These are phyloP conservation scores for Auricularia auricula-judae DNA, from an alignment of 768 basidiomycete species.

Conservation along the genomic window DNA sequence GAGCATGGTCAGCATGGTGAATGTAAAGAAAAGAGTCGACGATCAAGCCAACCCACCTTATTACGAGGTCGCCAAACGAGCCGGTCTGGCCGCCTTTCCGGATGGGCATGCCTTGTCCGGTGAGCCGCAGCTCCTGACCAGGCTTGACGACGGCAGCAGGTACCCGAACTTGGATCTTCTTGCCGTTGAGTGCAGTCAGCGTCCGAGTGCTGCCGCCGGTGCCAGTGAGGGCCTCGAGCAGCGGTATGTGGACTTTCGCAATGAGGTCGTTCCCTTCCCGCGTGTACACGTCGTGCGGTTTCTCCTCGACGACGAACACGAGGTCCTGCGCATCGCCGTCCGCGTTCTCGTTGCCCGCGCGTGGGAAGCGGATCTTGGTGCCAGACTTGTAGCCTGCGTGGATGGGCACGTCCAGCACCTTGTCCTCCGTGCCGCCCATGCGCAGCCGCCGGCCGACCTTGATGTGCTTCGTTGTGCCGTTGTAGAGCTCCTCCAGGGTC, in stretches of 20 bases:
- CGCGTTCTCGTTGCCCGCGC: constrained; percentile 70
- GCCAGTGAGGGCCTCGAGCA: constrained; percentile 76
- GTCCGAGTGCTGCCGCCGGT: constrained; percentile 36
- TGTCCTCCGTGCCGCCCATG: constrained; percentile 72
- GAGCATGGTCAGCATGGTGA: no score
- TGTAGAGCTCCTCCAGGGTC: constrained; percentile 76
- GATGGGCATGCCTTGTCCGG: constrained; percentile 86
- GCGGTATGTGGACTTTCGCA: constrained; percentile 48
- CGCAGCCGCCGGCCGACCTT: constrained; percentile 69
- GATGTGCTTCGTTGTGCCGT: constrained; percentile 76
- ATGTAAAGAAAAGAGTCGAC: no score
- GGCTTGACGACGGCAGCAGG: constrained; percentile 69
- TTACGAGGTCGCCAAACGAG: constrained; percentile 74
- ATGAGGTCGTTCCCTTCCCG: constrained; percentile 77
- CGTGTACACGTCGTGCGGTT: constrained; percentile 65
- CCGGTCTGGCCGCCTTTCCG: constrained; percentile 60
- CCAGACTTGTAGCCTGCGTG: constrained; percentile 94
- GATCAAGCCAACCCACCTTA: constrained; percentile 33
- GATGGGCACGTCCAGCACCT: constrained; percentile 69
- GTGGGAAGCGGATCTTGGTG: constrained; percentile 85
- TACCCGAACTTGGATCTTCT: constrained; percentile 54
- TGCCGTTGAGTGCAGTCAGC: constrained; percentile 69
- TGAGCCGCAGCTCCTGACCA: constrained; percentile 55
- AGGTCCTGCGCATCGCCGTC: constrained; percentile 71
- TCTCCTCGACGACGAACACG: constrained; percentile 97